These are phyloP conservation scores for Gossypium lobatum DNA, from an alignment of 441 rosid species.

Conservation along the genomic window DNA sequence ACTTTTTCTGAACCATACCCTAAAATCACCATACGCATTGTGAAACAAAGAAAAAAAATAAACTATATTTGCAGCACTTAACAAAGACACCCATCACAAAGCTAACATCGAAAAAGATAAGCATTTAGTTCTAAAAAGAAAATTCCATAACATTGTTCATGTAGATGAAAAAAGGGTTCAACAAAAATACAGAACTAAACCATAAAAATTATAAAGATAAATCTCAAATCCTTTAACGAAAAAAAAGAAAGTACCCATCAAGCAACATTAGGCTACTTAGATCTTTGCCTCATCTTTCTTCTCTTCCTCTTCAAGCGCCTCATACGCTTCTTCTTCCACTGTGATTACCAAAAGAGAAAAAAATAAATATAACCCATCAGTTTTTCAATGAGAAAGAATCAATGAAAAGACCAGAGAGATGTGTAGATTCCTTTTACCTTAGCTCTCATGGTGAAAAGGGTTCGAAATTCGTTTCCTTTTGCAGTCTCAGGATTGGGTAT, in stretches of 20 bases:
- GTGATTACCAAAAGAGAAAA: not conserved
- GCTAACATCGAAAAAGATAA: not conserved
- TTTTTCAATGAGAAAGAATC: not conserved
- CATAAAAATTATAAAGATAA: not conserved
- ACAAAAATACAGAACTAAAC: not conserved
- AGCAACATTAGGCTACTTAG: conserved; percentile 34
- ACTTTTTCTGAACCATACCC: no score
- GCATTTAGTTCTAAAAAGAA: not conserved
- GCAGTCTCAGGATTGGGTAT: not conserved
- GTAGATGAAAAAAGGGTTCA: not conserved
- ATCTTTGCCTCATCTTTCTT: conserved; percentile 75
- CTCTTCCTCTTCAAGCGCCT: conserved; percentile 76
- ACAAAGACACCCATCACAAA: not conserved
- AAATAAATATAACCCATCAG: not conserved
- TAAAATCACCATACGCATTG: no score
- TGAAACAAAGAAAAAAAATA: not conserved
- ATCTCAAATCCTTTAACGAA: not conserved
- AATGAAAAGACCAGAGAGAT: not conserved
- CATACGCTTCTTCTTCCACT: conserved; percentile 85
- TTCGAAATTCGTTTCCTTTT: not conserved
- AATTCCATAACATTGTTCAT: not conserved
- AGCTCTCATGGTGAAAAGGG: not conserved
- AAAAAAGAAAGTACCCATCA: not conserved
- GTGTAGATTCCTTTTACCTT: not conserved
- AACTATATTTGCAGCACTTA: not conserved